These are phyloP conservation scores for Plenodomus lindquistii DNA, from an alignment of 2,329 filamentous ascomycete genomes.

Conservation along the genomic window DNA sequence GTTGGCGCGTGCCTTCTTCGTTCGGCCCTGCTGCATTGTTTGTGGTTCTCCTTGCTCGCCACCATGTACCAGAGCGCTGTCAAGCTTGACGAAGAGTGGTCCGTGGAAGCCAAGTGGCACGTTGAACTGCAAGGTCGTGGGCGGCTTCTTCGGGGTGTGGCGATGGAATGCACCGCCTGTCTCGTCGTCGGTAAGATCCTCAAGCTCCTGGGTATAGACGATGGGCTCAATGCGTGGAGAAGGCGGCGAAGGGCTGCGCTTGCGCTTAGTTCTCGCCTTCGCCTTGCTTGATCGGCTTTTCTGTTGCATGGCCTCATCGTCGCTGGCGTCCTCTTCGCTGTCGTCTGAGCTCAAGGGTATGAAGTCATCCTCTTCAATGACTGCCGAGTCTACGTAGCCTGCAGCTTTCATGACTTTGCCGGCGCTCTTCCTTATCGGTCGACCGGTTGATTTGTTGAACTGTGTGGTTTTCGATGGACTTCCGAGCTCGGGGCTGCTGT, in stretches of 20 bases:
- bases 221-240: constrained; percentile 42
- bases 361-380: constrained; percentile 39
- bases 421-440: constrained; percentile 49
- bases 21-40: constrained; percentile 19
- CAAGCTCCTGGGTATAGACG: constrained; percentile 33
- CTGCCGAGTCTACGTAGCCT: constrained; percentile 48
- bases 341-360: constrained; percentile 24
- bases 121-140: constrained; percentile 51
- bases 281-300: constrained; percentile 14
- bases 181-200: constrained; percentile 35
- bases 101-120: constrained; percentile 51
- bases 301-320: constrained; percentile 27
- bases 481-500: constrained; percentile 37
- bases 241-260: constrained; percentile 40
- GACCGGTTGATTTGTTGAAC: constrained; percentile 47
- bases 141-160: constrained; percentile 18
- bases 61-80: constrained; percentile 28
- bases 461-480: constrained; percentile 30
- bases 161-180: constrained; percentile 16
- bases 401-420: constrained; percentile 38
- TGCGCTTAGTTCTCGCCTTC: constrained; percentile 39
- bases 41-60: constrained; percentile 12
- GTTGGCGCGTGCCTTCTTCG: constrained; percentile 8
- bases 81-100: constrained; percentile 50
- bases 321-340: constrained; percentile 30